Evolutionary conservation across 2,329 filamentous ascomycete genomes (phyloP).

Genomic region (Colletotrichum brevisporum): DNA sequence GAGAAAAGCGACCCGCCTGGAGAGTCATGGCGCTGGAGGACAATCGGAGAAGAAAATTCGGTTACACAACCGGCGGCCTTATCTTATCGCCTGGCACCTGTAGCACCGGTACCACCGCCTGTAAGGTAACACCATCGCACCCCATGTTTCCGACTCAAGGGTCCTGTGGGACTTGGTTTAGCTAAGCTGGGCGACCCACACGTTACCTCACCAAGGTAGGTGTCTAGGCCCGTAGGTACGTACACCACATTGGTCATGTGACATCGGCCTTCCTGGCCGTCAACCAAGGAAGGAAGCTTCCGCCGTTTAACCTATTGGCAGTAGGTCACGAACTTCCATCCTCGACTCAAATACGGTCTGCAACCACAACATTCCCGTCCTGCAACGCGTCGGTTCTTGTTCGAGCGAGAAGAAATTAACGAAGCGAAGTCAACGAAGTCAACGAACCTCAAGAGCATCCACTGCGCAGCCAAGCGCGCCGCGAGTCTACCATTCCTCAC

Average conservation of each 20-base stretch:
- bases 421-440: too few species aligned
- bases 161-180: conserved; percentile 2
- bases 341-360: too few species aligned
- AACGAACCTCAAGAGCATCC: neutral
- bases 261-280: too few species aligned
- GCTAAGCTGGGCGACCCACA: neutral
- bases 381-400: too few species aligned
- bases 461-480: neutral
- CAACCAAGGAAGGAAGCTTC: too few species aligned
- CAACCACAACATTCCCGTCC: too few species aligned
- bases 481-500: neutral
- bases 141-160: conserved; percentile 20
- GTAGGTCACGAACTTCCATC: too few species aligned
- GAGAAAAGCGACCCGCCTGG: conserved; percentile 24
- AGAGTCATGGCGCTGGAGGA: conserved; percentile 23
- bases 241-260: too few species aligned
- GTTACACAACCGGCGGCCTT: conserved; percentile 23
- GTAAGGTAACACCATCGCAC: neutral
- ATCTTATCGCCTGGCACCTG: conserved; percentile 32
- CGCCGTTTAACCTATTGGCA: too few species aligned
- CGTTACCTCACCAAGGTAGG: conserved; percentile 11
- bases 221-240: too few species aligned
- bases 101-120: too few species aligned
- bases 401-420: too few species aligned
- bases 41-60: conserved; percentile 41